Evolutionary conservation across 2,329 filamentous ascomycete genomes (phyloP).

Genomic region (Pseudogymnoascus pannorum): DNA sequence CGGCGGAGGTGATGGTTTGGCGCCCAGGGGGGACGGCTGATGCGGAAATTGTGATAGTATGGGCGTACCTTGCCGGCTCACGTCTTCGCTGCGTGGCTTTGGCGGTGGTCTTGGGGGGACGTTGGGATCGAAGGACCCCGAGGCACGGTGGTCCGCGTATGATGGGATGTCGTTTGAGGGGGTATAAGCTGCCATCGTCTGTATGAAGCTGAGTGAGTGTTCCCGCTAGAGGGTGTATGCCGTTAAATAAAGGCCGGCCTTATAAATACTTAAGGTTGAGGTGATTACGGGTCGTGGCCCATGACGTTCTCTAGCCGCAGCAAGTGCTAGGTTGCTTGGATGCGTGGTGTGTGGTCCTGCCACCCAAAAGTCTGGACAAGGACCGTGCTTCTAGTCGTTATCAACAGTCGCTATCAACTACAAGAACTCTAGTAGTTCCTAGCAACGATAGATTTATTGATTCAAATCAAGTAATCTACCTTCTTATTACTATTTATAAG

Average conservation of each 20-base stretch:
- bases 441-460: no score
- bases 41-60: background rate
- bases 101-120: constrained; percentile 64
- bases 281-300: background rate
- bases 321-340: background rate
- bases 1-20: constrained; percentile 25
- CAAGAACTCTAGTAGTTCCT: no score
- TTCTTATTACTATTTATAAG: no score
- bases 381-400: no score
- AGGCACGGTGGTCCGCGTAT: constrained; percentile 14
- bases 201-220: background rate
- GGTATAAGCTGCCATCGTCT: background rate
- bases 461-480: no score
- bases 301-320: constrained; percentile 1
- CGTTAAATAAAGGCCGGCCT: background rate
- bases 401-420: no score
- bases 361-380: no score
- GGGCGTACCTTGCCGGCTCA: constrained; percentile 60
- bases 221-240: background rate
- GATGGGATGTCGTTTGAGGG: constrained; percentile 15
- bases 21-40: constrained; percentile 28
- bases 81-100: constrained; percentile 62
- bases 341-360: no score
- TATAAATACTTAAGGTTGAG: background rate
- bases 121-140: constrained; percentile 37